Conservation (phyloP, 2,329 filamentous ascomycete species). For the Arachnomyces sp. region DNA sequence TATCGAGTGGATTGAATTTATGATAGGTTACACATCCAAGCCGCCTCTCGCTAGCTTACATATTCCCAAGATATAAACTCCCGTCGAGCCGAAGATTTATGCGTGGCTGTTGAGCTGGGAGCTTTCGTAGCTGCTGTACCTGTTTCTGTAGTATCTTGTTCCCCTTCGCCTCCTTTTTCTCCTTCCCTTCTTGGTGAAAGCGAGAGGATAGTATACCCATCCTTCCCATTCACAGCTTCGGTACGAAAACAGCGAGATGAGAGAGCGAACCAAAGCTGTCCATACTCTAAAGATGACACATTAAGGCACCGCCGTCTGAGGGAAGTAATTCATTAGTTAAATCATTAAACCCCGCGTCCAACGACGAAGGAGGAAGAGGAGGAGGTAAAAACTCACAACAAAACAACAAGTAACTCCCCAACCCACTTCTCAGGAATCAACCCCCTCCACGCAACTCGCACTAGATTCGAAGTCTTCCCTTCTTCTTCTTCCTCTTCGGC, state of each 20-base stretch:
- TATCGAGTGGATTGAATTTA: no score
- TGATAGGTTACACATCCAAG: slow-evolving; percentile 23
- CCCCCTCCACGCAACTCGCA: slow-evolving; percentile 37
- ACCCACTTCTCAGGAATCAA: slow-evolving; percentile 34
- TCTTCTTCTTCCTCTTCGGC: slow-evolving; percentile 20
- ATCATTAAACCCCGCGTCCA: neutral
- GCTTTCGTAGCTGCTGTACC: neutral
- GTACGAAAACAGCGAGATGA: slow-evolving; percentile 25
- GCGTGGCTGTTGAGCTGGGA: no score
- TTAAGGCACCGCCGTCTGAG: neutral
- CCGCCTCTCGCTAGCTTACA: slow-evolving; percentile 15
- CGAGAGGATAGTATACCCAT: slow-evolving; percentile 31
- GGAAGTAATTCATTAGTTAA: no score
- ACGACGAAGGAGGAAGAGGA: neutral
- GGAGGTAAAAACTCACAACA: slow-evolving; percentile 26
- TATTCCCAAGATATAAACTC: slow-evolving; percentile 33
- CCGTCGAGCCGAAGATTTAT: neutral
- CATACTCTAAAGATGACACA: neutral
- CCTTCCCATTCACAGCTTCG: slow-evolving; percentile 30
- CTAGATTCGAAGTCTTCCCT: slow-evolving; percentile 17
- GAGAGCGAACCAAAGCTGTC: slow-evolving; percentile 28
- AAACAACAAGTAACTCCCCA: slow-evolving; percentile 24
- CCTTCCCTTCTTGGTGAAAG: slow-evolving; percentile 4
- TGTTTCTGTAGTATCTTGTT: no score
- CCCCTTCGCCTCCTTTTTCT: neutral